Conservation (phyloP, 495 filamentous ascomycete species). For the Tuber indicum region DNA sequence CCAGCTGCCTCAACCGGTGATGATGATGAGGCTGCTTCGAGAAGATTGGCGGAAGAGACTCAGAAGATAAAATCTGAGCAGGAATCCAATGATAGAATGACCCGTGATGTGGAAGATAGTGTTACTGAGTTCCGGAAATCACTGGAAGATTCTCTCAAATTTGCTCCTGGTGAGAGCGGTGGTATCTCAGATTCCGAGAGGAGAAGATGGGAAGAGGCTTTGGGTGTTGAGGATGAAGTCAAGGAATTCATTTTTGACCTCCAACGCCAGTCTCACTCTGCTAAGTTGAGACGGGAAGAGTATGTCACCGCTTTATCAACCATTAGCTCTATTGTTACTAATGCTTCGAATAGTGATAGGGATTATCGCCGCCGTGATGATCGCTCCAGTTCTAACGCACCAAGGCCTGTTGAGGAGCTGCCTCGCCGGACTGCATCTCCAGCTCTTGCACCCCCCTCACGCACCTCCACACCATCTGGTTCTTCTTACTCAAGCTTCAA, state of each 20-base stretch:
- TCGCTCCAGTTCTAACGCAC: conserved; percentile 24
- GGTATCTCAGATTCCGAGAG: conserved; percentile 70
- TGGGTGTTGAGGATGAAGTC: conserved; percentile 93
- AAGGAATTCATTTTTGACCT: conserved; percentile 97
- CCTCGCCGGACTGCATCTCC: conserved; percentile 46
- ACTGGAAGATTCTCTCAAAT: conserved; percentile 80
- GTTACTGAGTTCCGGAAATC: conserved; percentile 79
- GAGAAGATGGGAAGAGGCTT: conserved; percentile 90
- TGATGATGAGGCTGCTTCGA: conserved; percentile 66
- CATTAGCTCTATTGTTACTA: conserved; percentile 1
- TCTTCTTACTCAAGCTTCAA: conserved; percentile 64
- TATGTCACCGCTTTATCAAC: conserved; percentile 41
- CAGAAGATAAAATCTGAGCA: conserved; percentile 70
- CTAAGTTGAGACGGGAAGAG: conserved; percentile 70
- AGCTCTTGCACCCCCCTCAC: conserved; percentile 37
- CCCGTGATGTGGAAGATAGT: conserved; percentile 92
- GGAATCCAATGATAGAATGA: conserved; percentile 93
- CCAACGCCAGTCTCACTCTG: conserved; percentile 71
- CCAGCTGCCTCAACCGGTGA: conserved; percentile 56
- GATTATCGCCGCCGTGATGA: conserved; percentile 43
- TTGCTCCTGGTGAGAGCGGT: conserved; percentile 58
- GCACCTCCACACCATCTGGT: conserved; percentile 46
- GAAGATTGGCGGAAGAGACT: conserved; percentile 80
- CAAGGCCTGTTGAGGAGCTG: conserved; percentile 43
- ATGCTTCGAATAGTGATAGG: conserved; percentile 36